phyloP scores from a whole-genome alignment of 768 basidiomycete species.

The Suillus ampliporus region DNA sequence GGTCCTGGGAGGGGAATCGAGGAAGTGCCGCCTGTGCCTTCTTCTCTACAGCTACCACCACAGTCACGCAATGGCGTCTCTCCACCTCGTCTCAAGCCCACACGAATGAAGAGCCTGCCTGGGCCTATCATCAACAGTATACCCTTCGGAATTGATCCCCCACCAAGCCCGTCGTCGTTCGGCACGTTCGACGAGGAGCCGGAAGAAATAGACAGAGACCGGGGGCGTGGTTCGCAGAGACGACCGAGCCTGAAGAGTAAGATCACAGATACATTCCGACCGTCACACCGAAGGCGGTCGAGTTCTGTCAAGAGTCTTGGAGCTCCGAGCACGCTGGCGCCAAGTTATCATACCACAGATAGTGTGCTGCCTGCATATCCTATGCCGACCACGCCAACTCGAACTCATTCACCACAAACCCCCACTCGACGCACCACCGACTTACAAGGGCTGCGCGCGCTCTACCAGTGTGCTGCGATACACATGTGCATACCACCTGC shows the following conservation, averaged over 20 bases:
- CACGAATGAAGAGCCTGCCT: constrained; percentile 61
- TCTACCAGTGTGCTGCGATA: constrained; percentile 72
- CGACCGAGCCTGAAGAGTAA: constrained; percentile 40
- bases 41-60: constrained; percentile 18
- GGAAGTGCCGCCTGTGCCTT: constrained; percentile 35
- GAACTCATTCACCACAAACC: constrained; percentile 28
- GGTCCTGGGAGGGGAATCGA: constrained; percentile 20
- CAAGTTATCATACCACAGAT: constrained; percentile 28
- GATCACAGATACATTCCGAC: constrained; percentile 37
- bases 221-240: constrained; percentile 31
- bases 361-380: constrained; percentile 28
- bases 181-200: constrained; percentile 29
- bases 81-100: constrained; percentile 17
- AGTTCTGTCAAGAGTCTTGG: constrained; percentile 39
- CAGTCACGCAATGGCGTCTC: neutral
- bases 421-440: constrained; percentile 31
- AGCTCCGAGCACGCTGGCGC: constrained; percentile 34
- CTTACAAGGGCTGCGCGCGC: constrained; percentile 46
- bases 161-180: constrained; percentile 35
- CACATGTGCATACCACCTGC: constrained; percentile 71
- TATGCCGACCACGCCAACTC: constrained; percentile 14
- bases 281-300: constrained; percentile 38
- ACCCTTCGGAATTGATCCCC: constrained; percentile 27
- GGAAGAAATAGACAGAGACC: constrained; percentile 30
- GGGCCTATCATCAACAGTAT: constrained; percentile 29